Evolutionary conservation across 2,329 filamentous ascomycete genomes (phyloP), one percentile per base, ranked within the genome.

Genomic region (Canariomyces notabilis): DNA sequence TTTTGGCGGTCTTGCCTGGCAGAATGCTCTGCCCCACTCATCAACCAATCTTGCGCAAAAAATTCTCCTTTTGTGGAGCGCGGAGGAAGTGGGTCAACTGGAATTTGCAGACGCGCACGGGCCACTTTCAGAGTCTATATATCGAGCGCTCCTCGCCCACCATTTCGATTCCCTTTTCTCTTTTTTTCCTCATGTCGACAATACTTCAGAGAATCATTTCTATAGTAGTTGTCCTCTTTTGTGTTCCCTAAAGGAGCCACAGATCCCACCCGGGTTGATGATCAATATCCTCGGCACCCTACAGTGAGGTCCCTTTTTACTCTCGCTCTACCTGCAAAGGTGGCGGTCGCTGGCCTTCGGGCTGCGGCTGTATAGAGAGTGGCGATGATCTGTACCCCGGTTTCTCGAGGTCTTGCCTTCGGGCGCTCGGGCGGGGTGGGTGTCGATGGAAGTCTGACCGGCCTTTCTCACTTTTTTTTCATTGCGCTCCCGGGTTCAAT

Each of bases 251-350:
- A 79, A 85, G 77, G 77, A 95, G 89, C 87, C 80, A 89, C 85
- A 91, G 85, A 89, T 80, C 82, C 82, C 80, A 91, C 83, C 86
- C 87, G 89, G 87, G 87, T 86, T 87, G 88, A 94, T 93, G 88
- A 94, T 69, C 71, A 62, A 87, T 79, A 84, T 87, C 87, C 85
- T 87, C 87, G 82, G 76, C 77, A 73, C 84, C 85, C 83, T 80
- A 87, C 86, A 89, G 87, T 93, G 87, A 59, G 52, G 90, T 70
- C 76, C 75, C 71, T 71, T 72, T 65, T 77, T 72, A 66, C 75
- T 76, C 72, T 79, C 76, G 77, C 49, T 57, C 76, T 75, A 70
- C 73, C 76, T 73, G 77, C 64, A 78, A 81, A 74, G 79, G 74
- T 67, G 76, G 79, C 79, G 79, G 76, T 57, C 51, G 43, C 43